Base-by-base conservation (phyloP, 805 yeast genomes). In the Kluyveromyces wickerhamii region DNA sequence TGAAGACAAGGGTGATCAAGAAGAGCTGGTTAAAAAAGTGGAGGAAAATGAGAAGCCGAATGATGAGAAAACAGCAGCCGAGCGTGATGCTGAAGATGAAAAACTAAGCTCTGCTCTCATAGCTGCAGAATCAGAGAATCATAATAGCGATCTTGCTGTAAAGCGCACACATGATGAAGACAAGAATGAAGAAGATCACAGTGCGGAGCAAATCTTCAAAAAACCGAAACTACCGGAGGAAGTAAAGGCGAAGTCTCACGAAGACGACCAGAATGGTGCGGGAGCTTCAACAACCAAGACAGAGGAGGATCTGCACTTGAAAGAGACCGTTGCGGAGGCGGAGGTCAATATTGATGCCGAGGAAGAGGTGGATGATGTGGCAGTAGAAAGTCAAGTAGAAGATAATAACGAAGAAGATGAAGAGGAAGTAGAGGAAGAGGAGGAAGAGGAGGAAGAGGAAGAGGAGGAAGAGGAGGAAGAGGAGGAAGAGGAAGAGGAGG, bases 1-100 rank as follows among this genome's bases (percentile, higher is more conserved):
- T 5, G 55, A 42, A 31, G 39, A 39, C 17, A 35, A 37, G 6
- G 42, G 37, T 27, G 35, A 32, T 18, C 35, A 33, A 5, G 53
- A 44, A 13, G 48, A 40, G 17, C 56, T 46, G 6, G 54, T 46
- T 26, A 55, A 51, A 18, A 59, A 43, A 32, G 52, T 37, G 7
- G 55, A 46, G 16, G 49, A 44, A 22, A 53, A 48, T 17, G 34
- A 32, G n/a, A 16, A 27, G 0, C 34, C 26, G 7, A 40, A 42
- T 12, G 41, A 40, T 2, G 32, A 41, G 26, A 42, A 37, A 33
- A 48, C 39, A 10, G 30, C 22, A 18, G 43, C 35, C 13, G 47
- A 36, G 5, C 36, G 43, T 18, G 37, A 35, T 6, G 43, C 31
- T 11, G 44, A 44, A 5, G 48, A 37, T 7, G 49, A 44, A 11